These are phyloP conservation scores for Obba rivulosa DNA, from an alignment of 768 basidiomycete genomes.

Conservation along the genomic window DNA sequence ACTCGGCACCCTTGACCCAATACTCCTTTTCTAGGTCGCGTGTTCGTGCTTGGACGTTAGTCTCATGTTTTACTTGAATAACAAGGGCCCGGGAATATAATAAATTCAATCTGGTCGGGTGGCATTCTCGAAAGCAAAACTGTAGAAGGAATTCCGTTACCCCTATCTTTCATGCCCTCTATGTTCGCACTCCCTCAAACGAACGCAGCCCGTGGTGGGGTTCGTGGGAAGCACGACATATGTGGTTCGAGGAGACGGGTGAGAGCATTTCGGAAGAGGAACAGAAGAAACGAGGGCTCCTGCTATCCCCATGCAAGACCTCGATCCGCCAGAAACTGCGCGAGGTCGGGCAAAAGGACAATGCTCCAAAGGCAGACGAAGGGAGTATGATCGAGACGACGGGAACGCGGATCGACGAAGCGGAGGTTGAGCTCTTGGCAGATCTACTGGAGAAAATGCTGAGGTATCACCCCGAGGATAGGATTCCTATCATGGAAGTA, in stretches of 20 bases:
- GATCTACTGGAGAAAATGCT: constrained; percentile 38
- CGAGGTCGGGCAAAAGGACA: constrained; percentile 26
- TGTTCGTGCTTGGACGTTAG: too few species aligned
- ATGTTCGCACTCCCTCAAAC: too few species aligned
- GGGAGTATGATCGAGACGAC: constrained; percentile 31
- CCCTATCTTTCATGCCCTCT: too few species aligned
- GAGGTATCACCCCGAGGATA: constrained; percentile 36
- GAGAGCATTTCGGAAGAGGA: constrained; percentile 24
- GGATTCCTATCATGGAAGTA: constrained; percentile 32
- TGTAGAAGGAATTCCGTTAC: too few species aligned
- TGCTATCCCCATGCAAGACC: constrained; percentile 20
- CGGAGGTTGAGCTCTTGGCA: constrained; percentile 30
- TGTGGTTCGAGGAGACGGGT: constrained; percentile 35
- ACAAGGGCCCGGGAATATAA: too few species aligned
- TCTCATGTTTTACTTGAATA: too few species aligned
- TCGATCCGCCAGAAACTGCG: constrained; percentile 25
- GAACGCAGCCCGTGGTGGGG: constrained; percentile 39
- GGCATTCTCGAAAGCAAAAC: too few species aligned
- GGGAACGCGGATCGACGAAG: constrained; percentile 21
- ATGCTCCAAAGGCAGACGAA: constrained; percentile 18
- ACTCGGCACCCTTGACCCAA: too few species aligned
- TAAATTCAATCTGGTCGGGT: too few species aligned
- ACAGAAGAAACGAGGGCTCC: constrained; percentile 19
- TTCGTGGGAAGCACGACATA: constrained; percentile 22
- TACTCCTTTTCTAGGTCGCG: too few species aligned